Evolutionary conservation across 208 protist species (phyloP).

Genomic region (Lotmaria passim): DNA sequence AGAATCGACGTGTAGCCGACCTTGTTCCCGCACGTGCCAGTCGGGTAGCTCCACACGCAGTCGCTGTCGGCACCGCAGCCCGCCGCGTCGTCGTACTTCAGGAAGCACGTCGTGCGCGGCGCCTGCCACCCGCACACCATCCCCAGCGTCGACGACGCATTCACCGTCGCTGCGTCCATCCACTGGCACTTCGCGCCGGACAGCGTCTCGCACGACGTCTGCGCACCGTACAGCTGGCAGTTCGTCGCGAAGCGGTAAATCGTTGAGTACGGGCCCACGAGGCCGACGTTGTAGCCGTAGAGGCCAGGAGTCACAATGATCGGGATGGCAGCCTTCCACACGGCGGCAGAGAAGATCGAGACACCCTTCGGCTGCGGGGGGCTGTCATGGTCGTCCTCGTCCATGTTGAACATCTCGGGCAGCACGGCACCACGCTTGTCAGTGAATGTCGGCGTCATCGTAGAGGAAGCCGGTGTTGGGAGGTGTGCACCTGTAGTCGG

Average conservation of each 20-base stretch:
- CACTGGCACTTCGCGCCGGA: conserved; percentile 24
- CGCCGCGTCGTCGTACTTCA: conserved; percentile 11
- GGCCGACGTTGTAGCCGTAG: conserved; percentile 48
- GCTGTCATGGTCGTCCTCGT: not conserved
- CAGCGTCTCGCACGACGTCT: conserved; percentile 23
- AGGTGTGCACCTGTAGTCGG: not conserved
- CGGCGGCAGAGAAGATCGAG: not conserved
- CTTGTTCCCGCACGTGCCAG: conserved; percentile 24
- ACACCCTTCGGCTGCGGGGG: not conserved
- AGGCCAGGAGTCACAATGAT: conserved; percentile 35
- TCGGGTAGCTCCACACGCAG: conserved; percentile 32
- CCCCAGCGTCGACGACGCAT: conserved; percentile 13
- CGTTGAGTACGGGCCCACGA: conserved; percentile 39
- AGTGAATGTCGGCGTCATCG: not conserved
- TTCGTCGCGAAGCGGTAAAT: conserved; percentile 43
- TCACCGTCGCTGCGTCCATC: conserved; percentile 12
- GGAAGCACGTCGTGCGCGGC: conserved; percentile 21
- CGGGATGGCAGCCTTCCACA: conserved; percentile 33
- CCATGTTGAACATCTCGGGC: not conserved
- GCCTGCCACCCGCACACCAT: conserved; percentile 31
- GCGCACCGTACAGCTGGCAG: conserved; percentile 38
- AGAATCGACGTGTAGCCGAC: conserved; percentile 37
- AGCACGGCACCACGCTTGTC: conserved; percentile 3
- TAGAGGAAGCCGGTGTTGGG: not conserved
- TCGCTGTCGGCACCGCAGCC: conserved; percentile 22